Evolutionary conservation across 2,329 filamentous ascomycete species (phyloP), one percentile per base, ranked within the genome.

Genomic region (Apiospora saccharicola): DNA sequence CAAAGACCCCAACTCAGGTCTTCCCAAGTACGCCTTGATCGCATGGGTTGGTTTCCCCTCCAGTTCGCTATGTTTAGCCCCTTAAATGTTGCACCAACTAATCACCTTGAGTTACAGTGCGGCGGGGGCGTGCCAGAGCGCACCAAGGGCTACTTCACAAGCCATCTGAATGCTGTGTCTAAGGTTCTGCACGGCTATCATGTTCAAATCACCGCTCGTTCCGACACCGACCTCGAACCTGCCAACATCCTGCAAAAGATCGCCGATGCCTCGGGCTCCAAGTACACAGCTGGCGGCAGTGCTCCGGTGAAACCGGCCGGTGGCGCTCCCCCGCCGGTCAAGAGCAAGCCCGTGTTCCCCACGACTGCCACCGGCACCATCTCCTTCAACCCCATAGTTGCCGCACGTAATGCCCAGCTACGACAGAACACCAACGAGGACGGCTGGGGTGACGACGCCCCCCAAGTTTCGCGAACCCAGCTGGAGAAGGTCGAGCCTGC

Each of bases 61-160:
- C 69, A 41, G 61, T 37, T 67, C 61, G 70, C 41, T 64, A 37
- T 53, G n/a, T 19, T 69, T 41, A 47, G n/a, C 67, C 43, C 67
- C 43, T 30, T 69, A 14, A 30, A 68, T 51, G 51, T 44, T 71
- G 74, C 71, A 69, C 43, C 41, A 64, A 41, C 57, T 64, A 64
- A 64, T 14, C n/a, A 37, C 57, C 19, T 12, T 10, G 34, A 19
- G 8, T 64, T 70, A 68, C 71, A 81, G 93, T 99, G 96, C 82
- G 96, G 96, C 76, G 96, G 97, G 80, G 96, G 96, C 77, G 96
- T 99, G 22, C 96, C 96, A n/a, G 96, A 99, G 85, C 89, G 96
- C 79, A 98, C 96, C 74, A 99, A 98, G 85, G 96, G 96, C 76
- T 98, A 98, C 85, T 99, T 99, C 82, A 98, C 94, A 76, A 98